These are phyloP conservation scores for Meyerozyma sp. DNA, from an alignment of 1,139 yeast genomes.

Conservation along the genomic window DNA sequence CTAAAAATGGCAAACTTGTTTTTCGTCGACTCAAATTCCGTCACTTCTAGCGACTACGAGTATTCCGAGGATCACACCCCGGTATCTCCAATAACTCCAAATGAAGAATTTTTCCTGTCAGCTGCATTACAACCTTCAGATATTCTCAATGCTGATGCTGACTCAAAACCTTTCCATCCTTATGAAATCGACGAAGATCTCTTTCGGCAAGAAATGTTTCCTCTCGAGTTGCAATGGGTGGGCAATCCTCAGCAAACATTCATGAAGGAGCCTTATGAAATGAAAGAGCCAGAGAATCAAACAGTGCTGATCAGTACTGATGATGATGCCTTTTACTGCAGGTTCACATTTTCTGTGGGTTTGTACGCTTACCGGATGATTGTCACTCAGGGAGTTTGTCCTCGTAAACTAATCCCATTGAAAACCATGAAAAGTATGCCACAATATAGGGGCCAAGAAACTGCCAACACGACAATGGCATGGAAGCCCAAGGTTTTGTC, in stretches of 20 bases:
- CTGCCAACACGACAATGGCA: background rate
- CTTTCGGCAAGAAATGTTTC: background rate
- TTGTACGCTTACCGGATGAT: background rate
- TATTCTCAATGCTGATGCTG: background rate
- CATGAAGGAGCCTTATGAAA: background rate
- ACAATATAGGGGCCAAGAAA: background rate
- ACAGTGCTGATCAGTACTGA: background rate
- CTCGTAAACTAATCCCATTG: background rate
- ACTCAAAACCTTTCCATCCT: background rate
- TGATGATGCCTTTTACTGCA: background rate
- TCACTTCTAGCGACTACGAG: background rate
- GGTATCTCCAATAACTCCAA: background rate
- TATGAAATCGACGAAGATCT: background rate
- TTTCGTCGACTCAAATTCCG: background rate
- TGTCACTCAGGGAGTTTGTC: background rate
- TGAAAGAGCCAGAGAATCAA: background rate
- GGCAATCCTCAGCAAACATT: background rate
- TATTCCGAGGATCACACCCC: background rate
- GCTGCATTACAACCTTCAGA: background rate
- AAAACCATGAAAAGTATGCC: background rate
- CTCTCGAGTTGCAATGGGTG: background rate
- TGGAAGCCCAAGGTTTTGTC: no score
- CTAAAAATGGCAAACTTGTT: background rate
- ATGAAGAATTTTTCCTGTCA: background rate
- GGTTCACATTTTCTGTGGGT: background rate